These are phyloP conservation scores for Crucihimalaya himalaica DNA, from an alignment of 345 rosid species.

Conservation along the genomic window DNA sequence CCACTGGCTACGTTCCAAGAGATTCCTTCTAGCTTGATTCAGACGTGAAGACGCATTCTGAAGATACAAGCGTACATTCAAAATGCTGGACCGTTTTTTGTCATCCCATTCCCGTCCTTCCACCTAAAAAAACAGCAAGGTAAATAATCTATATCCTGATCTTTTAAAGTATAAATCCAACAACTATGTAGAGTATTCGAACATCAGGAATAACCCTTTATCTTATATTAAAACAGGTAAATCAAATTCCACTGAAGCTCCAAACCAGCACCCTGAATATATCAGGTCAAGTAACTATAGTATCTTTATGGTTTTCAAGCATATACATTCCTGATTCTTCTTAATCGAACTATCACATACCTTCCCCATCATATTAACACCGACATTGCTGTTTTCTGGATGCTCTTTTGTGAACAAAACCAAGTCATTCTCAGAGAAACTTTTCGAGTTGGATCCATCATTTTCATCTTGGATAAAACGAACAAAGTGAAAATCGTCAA, in stretches of 20 bases:
- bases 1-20: slow-evolving; percentile 97
- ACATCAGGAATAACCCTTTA: slow-evolving; percentile 6
- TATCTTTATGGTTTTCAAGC: neutral
- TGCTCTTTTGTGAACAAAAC: slow-evolving; percentile 83
- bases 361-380: slow-evolving; percentile 88
- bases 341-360: slow-evolving; percentile 43
- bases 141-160: neutral
- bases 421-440: slow-evolving; percentile 86
- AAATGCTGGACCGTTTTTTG: slow-evolving; percentile 66
- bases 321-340: slow-evolving; percentile 23
- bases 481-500: slow-evolving; percentile 92
- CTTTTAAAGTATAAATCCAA: slow-evolving; percentile 1
- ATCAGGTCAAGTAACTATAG: neutral
- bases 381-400: slow-evolving; percentile 52
- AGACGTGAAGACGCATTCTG: slow-evolving; percentile 71
- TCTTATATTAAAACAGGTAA: neutral
- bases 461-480: slow-evolving; percentile 86
- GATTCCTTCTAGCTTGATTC: slow-evolving; percentile 88
- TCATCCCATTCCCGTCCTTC: slow-evolving; percentile 95
- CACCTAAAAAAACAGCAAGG: slow-evolving; percentile 58
- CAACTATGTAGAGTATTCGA: slow-evolving; percentile 11
- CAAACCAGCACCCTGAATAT: slow-evolving; percentile 21
- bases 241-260: slow-evolving; percentile 1
- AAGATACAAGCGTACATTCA: slow-evolving; percentile 79
- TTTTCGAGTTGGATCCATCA: slow-evolving; percentile 57